phyloP scores from a whole-genome alignment of 495 filamentous ascomycete genomes.

The Penicillium cinerascens region DNA sequence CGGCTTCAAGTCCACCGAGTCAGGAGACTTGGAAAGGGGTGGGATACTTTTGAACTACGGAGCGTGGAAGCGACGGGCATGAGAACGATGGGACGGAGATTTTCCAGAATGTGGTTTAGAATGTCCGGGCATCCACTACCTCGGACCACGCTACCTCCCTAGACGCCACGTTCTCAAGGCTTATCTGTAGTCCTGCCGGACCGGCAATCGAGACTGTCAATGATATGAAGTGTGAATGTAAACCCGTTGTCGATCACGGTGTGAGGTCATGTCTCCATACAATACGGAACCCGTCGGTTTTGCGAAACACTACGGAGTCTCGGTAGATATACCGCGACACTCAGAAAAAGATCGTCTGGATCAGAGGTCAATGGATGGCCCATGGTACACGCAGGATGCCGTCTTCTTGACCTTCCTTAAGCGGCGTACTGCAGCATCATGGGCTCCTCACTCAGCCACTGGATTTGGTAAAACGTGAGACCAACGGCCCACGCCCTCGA shows the following conservation, averaged over 20 bases:
- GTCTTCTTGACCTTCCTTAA: slow-evolving; percentile 9
- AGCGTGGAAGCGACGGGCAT: not conserved
- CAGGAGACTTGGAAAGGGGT: too few species aligned
- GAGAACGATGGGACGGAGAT: slow-evolving; percentile 16
- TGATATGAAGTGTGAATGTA: not conserved
- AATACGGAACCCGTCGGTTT: slow-evolving; percentile 2
- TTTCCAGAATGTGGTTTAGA: slow-evolving; percentile 29
- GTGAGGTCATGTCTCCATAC: slow-evolving; percentile 2
- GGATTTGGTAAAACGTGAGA: slow-evolving; percentile 1
- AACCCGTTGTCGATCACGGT: slow-evolving; percentile 7
- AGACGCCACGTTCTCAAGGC: not conserved
- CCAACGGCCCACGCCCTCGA: slow-evolving; percentile 10
- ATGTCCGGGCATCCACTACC: slow-evolving; percentile 15
- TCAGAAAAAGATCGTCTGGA: slow-evolving; percentile 5
- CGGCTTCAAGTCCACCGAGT: not conserved
- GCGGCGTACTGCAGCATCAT: slow-evolving; percentile 12
- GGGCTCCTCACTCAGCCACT: slow-evolving; percentile 8
- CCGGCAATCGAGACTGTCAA: not conserved
- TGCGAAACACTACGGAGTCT: not conserved
- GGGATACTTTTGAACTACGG: slow-evolving; percentile 20
- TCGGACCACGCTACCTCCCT: not conserved
- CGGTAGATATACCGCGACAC: not conserved
- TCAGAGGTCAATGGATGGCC: not conserved
- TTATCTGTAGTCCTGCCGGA: not conserved
- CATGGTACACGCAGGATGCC: not conserved